phyloP scores from a whole-genome alignment of 2,329 filamentous ascomycete species.

The Lasiodiplodia sp. region DNA sequence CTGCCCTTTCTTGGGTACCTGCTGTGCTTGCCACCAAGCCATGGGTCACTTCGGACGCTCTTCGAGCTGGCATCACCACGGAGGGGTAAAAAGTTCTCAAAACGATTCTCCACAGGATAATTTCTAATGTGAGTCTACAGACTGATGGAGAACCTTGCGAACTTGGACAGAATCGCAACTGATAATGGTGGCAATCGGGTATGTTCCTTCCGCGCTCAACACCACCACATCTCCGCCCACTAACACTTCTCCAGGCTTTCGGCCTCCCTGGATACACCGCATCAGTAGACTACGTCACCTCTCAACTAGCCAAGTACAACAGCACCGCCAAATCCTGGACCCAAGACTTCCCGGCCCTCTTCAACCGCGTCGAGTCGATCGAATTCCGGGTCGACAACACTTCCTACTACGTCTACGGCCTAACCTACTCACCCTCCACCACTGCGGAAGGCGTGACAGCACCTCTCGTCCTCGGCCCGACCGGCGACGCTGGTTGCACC shows the following conservation, averaged over 20 bases:
- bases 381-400: slow-evolving; percentile 48
- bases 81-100: slow-evolving; percentile 40
- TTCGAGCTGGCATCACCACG: slow-evolving; percentile 51
- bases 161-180: slow-evolving; percentile 62
- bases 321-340: slow-evolving; percentile 52
- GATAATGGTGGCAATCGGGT: slow-evolving; percentile 67
- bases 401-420: slow-evolving; percentile 49
- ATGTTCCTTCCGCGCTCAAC: neutral
- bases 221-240: neutral
- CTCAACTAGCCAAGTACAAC: slow-evolving; percentile 54
- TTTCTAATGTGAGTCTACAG: slow-evolving; percentile 41
- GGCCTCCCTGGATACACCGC: slow-evolving; percentile 66
- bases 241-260: slow-evolving; percentile 43
- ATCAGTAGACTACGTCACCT: slow-evolving; percentile 64
- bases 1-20: neutral
- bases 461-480: slow-evolving; percentile 50
- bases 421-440: slow-evolving; percentile 59
- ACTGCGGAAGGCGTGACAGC: slow-evolving; percentile 53
- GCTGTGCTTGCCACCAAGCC: slow-evolving; percentile 30
- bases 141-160: slow-evolving; percentile 61
- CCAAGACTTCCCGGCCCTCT: slow-evolving; percentile 59
- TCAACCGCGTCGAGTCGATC: slow-evolving; percentile 51
- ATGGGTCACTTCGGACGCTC: slow-evolving; percentile 47
- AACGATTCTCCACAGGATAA: neutral
- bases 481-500: slow-evolving; percentile 50